Evolutionary conservation across 23 red algal species (phyloP), one percentile per base, ranked within the genome.

Genomic region (Gracilaria vermiculophylla): DNA sequence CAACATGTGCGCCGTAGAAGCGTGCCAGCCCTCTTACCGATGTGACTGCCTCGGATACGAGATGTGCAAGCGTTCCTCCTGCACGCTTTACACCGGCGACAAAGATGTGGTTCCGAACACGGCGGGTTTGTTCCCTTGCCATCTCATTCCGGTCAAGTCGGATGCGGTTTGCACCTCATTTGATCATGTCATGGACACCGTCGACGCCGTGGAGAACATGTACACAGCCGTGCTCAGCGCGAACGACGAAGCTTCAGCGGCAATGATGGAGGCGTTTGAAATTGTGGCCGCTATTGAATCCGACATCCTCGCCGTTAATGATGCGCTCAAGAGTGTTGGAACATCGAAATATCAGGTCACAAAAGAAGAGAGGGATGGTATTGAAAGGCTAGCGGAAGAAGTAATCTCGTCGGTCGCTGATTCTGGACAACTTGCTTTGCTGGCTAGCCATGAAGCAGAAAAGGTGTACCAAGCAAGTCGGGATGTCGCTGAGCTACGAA

Each of bases 11-110:
- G 12, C 64, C 11, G 5, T 74, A 19, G 81, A 57, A 14, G 21
- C 54, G 28, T 86, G 81, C 25, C 72, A 72, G 15, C 53, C 54
- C 3, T 57, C 53, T 14, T 86, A 86, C 48, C 62, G 66, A 35
- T 86, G 81, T 51, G 81, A 86, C 44, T 86, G 81, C 28, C 44
- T 86, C 0, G 81, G 62, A 25, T 86, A 72, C 33, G 81, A 86
- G 43, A 70, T 65, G 62, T 86, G 81, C 65, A 67, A 49, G 40
- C 51, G 29, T 11, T 74, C 81, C 0, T 16, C 21, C 0, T 86
- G 81, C 29, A 27, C 61, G 0, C 29, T 65, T 16, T 70, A 86
- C 33, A 20, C 28, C 11, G 27, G 32, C 29, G 35, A 65, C 9
- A 44, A 36, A 21, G 45, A 86, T 40, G 81, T 52, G 41, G 39